These are phyloP conservation scores for Chaetomium globosum DNA, from an alignment of 2,329 filamentous ascomycete genomes.

Conservation along the genomic window DNA sequence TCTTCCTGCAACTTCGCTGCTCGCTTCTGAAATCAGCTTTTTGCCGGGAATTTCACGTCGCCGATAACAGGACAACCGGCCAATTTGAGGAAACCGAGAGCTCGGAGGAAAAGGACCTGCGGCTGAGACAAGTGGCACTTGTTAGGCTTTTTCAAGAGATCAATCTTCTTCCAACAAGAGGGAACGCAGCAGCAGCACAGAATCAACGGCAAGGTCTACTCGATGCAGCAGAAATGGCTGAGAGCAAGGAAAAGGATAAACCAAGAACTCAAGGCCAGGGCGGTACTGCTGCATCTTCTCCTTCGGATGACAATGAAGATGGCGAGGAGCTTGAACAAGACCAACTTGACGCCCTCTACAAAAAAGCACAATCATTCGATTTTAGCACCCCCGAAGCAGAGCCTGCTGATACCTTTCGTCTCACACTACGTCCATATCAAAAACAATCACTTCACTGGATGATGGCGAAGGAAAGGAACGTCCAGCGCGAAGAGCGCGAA, in stretches of 20 bases:
- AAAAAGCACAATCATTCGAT: slow-evolving; percentile 95
- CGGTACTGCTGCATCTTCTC: slow-evolving; percentile 53
- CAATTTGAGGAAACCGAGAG: slow-evolving; percentile 87
- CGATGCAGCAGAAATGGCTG: slow-evolving; percentile 83
- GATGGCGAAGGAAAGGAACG: slow-evolving; percentile 86
- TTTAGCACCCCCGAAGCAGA: slow-evolving; percentile 87
- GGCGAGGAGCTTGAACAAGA: slow-evolving; percentile 92
- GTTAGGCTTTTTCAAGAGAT: slow-evolving; percentile 90
- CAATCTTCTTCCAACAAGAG: slow-evolving; percentile 73
- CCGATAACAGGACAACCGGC: slow-evolving; percentile 70
- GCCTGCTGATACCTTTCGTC: slow-evolving; percentile 76
- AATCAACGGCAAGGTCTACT: slow-evolving; percentile 83
- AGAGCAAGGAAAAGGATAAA: slow-evolving; percentile 67
- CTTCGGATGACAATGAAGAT: slow-evolving; percentile 72
- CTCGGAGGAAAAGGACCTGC: slow-evolving; percentile 77
- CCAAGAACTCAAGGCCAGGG: slow-evolving; percentile 42
- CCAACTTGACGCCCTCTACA: slow-evolving; percentile 90
- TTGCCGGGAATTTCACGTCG: slow-evolving; percentile 60
- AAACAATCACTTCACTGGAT: slow-evolving; percentile 97
- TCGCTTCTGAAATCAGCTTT: slow-evolving; percentile 75
- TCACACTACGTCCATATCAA: slow-evolving; percentile 88
- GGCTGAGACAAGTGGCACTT: slow-evolving; percentile 81
- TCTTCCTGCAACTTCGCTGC: slow-evolving; percentile 86
- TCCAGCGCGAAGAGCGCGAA: slow-evolving; percentile 66
- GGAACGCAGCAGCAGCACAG: slow-evolving; percentile 73